Evolutionary conservation across 1,284 basidiomycete genomes (phyloP), one percentile per base, ranked within the genome.

Genomic region (Stygiomarasmius scandens): DNA sequence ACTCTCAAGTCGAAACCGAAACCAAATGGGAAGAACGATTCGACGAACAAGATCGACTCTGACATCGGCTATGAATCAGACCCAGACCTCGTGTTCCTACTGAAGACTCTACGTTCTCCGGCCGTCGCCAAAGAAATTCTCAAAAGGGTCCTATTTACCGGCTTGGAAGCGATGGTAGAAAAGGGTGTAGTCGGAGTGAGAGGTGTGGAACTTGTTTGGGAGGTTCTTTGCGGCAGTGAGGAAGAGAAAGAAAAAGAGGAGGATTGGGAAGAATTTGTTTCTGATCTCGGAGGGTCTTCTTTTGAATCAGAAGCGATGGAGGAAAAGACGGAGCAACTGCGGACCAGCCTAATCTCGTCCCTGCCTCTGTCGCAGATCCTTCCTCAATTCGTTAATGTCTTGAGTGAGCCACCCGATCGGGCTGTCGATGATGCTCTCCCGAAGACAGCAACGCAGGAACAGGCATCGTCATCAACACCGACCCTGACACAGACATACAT

Each of bases 181-280:
- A 78, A 80, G n/a, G 90, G 89, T 1, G 84, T 81, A 57, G 76
- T 91, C 10, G 89, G 87, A 3, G 80, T 80, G 2, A 77, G 78
- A 14, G 90, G 88, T 0, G 75, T 91, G 5, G 87, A 90, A 52
- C 77, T 89, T 3, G 71, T 90, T 20, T 90, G 89, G 88, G 82
- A 83, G 59, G 16, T 41, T 19, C 16, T 87, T 85, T 56, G 68
- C 89, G 24, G 86, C 88, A 80, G 75, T 12, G 89, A 86, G 86
- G 78, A 85, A 2, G 65, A 68, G 25, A 52, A 61, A 3, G 43
- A 41, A 6, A 19, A 56, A n/a, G 72, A 74, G 16, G 41, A 56
- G 19, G 51, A 54, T 22, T 50, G 44, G 19, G 54, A 56, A 14
- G 36, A 38, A 38, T 41, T 41, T n/a, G 38, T 19, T 4, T 49